Conservation (phyloP, 495 filamentous ascomycete genomes). For the Penicillium tannophilum region DNA sequence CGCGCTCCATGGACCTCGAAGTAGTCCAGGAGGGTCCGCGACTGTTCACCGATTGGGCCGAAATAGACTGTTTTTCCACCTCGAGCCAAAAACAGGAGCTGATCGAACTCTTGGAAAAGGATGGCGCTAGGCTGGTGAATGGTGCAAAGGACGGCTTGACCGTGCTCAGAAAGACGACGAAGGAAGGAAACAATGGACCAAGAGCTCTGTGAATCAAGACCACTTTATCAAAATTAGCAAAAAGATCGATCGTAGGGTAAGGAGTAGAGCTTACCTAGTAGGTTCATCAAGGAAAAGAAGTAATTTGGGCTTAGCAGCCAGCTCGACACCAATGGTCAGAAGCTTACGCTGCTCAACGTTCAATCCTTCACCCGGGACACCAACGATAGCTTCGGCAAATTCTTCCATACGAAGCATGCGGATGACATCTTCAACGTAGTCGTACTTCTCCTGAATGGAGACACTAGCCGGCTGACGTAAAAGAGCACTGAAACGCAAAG, state of each 20-base stretch:
- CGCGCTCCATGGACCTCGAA: conserved; percentile 70
- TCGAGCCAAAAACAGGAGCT: conserved; percentile 74
- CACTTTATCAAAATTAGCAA: conserved; percentile 25
- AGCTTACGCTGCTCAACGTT: conserved; percentile 88
- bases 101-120: conserved; percentile 90
- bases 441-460: conserved; percentile 76
- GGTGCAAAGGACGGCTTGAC: conserved; percentile 90
- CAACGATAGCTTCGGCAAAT: conserved; percentile 82
- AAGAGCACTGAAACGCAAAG: conserved; percentile 78
- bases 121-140: conserved; percentile 95
- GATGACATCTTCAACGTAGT: conserved; percentile 90
- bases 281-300: conserved; percentile 62
- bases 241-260: neutral
- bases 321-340: conserved; percentile 81
- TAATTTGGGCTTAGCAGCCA: conserved; percentile 80
- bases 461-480: conserved; percentile 78
- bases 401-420: conserved; percentile 82
- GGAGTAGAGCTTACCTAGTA: conserved; percentile 3
- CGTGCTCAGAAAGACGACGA: conserved; percentile 78
- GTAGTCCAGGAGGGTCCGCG: conserved; percentile 67
- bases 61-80: conserved; percentile 78
- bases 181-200: conserved; percentile 82
- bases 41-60: conserved; percentile 78
- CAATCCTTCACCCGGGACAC: conserved; percentile 80
- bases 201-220: conserved; percentile 65